Percentiles rank a stretch among this genome's conserved stretches.
phyloP scores from a whole-genome alignment of 352 stramenopile genomes.

The Phytophthora tentaculata region DNA sequence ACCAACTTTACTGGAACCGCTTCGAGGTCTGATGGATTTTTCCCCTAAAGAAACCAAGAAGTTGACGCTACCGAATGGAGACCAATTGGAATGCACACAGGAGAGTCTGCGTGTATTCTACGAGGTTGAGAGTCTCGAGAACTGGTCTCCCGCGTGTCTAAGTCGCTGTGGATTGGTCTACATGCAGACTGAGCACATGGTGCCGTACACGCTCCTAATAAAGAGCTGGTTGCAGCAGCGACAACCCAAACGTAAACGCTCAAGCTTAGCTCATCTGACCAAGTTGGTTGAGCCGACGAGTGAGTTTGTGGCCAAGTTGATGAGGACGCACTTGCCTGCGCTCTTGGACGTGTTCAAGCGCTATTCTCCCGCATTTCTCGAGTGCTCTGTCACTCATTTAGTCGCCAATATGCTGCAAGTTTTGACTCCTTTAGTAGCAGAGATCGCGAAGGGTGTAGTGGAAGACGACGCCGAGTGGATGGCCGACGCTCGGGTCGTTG shows the following conservation, averaged over 20 bases:
- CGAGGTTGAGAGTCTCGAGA: constrained; percentile 52
- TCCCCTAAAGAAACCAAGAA: constrained; percentile 22
- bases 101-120: constrained; percentile 55
- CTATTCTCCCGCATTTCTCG: constrained; percentile 42
- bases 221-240: constrained; percentile 60
- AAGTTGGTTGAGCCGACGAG: constrained; percentile 24
- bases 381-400: constrained; percentile 47
- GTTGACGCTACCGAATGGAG: constrained; percentile 59
- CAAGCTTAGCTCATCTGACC: constrained; percentile 20
- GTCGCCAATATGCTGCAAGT: constrained; percentile 59
- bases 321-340: constrained; percentile 48
- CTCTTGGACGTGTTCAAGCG: constrained; percentile 68
- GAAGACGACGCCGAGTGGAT: constrained; percentile 27
- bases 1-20: constrained; percentile 46
- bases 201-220: constrained; percentile 72
- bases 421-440: constrained; percentile 43
- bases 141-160: constrained; percentile 61
- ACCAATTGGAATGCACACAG: constrained; percentile 54
- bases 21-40: constrained; percentile 37
- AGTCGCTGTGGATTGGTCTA: constrained; percentile 67
- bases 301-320: constrained; percentile 47
- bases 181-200: constrained; percentile 50
- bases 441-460: constrained; percentile 38
- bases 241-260: constrained; percentile 22
- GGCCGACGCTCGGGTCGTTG: constrained; percentile 41